phyloP scores from a whole-genome alignment of 2,329 filamentous ascomycete species.

The Colletotrichum paranaense region DNA sequence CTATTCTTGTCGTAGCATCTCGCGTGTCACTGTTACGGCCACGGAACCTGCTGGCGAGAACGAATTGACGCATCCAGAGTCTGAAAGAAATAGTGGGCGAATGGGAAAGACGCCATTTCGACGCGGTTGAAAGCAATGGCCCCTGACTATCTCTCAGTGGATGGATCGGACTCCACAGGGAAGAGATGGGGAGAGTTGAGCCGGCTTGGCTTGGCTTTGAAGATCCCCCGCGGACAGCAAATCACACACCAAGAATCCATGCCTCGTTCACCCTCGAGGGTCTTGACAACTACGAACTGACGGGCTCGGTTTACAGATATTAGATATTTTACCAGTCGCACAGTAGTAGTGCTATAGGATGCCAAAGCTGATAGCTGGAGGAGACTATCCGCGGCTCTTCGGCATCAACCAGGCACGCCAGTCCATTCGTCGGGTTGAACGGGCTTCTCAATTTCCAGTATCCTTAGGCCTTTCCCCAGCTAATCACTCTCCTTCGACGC shows the following conservation, averaged over 20 bases:
- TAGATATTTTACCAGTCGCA: too few species aligned
- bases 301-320: too few species aligned
- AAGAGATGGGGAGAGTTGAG: slow-evolving; percentile 15
- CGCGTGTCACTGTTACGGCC: slow-evolving; percentile 29
- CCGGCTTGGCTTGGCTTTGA: slow-evolving; percentile 22
- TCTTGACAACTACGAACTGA: too few species aligned
- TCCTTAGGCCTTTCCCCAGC: background rate
- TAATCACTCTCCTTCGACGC: background rate
- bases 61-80: slow-evolving; percentile 18
- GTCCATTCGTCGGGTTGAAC: background rate
- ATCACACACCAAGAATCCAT: background rate
- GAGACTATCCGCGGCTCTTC: too few species aligned
- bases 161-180: slow-evolving; percentile 14
- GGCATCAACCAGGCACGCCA: too few species aligned
- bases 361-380: too few species aligned
- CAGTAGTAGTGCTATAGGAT: too few species aligned
- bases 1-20: slow-evolving; percentile 32
- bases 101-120: slow-evolving; percentile 16
- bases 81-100: slow-evolving; percentile 7
- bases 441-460: background rate
- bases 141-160: background rate
- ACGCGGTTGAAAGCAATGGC: background rate
- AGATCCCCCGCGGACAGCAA: slow-evolving; percentile 5
- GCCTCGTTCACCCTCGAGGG: too few species aligned
- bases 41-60: slow-evolving; percentile 14